Conservation (phyloP, 192 early-diverging fungal genomes). For the Oehlia diaphana region DNA sequence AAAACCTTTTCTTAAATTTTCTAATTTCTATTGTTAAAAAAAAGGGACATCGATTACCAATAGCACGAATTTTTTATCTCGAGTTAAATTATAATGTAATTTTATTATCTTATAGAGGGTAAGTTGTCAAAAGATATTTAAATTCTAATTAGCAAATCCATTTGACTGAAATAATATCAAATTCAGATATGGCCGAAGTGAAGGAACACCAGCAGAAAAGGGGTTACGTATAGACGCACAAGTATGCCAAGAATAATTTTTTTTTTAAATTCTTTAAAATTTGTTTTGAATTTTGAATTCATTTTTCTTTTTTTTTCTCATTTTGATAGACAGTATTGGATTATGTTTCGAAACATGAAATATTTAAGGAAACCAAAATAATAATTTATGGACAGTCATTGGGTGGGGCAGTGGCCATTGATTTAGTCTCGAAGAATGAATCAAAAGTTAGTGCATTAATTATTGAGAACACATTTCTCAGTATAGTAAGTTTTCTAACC, state of each 20-base stretch:
- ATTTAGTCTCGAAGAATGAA: conserved; percentile 77
- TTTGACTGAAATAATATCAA: too few species aligned
- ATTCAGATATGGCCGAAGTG: conserved; percentile 75
- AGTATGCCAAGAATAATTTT: conserved; percentile 34
- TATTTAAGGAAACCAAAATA: conserved; percentile 73
- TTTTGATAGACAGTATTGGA: conserved; percentile 70
- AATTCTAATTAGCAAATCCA: background rate
- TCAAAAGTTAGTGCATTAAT: conserved; percentile 77
- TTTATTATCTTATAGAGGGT: conserved; percentile 96
- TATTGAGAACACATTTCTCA: conserved; percentile 93
- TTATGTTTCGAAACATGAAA: conserved; percentile 74
- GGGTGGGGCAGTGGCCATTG: conserved; percentile 96
- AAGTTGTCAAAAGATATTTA: conserved; percentile 18
- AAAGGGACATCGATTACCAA: conserved; percentile 93
- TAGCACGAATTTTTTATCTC: conserved; percentile 74
- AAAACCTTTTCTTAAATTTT: background rate
- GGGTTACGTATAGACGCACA: conserved; percentile 88
- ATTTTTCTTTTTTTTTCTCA: background rate
- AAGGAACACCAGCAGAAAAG: conserved; percentile 85
- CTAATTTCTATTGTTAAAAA: background rate
- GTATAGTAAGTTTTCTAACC: conserved; percentile 54
- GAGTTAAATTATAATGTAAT: conserved; percentile 83
- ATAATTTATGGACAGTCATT: conserved; percentile 94
- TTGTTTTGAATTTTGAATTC: background rate
- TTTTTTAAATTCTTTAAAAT: too few species aligned